Conservation (phyloP, 2,329 filamentous ascomycete genomes). For the Venturia carpophila region DNA sequence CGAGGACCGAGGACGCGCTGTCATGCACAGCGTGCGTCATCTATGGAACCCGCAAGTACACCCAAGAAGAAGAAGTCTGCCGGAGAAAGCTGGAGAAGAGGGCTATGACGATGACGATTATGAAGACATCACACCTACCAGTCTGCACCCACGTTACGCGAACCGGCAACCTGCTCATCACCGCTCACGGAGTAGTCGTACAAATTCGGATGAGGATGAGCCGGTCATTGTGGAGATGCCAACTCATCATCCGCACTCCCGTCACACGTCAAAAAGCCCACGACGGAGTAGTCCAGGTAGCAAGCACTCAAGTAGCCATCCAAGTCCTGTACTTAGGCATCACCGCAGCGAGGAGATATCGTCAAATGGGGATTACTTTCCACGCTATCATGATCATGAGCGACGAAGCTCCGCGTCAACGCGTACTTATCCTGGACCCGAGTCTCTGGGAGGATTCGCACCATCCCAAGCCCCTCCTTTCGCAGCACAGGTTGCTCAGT, state of each 20-base stretch:
- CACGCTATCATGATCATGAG: conserved; percentile 19
- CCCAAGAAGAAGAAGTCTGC: conserved; percentile 11
- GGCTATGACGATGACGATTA: conserved; percentile 17
- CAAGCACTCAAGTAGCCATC: conserved; percentile 23
- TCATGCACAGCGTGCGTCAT: conserved; percentile 22
- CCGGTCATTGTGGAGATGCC: conserved; percentile 1
- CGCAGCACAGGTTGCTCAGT: conserved; percentile 38
- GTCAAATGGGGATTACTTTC: conserved; percentile 34
- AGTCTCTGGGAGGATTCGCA: conserved; percentile 32
- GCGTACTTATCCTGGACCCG: conserved; percentile 21
- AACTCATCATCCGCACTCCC: conserved; percentile 4
- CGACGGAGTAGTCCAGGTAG: conserved; percentile 17
- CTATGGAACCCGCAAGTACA: conserved; percentile 14
- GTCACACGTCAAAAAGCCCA: conserved; percentile 8
- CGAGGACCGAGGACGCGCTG: conserved; percentile 29
- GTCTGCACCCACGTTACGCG: conserved; percentile 10
- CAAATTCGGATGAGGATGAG: conserved; percentile 11
- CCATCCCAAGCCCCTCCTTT: conserved; percentile 41
- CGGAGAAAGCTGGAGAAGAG: conserved; percentile 6
- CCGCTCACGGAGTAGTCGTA: conserved; percentile 1
- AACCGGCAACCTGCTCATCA: conserved; percentile 11
- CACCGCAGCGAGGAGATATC: conserved; percentile 37
- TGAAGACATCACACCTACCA: conserved; percentile 17
- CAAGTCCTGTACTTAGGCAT: conserved; percentile 29
- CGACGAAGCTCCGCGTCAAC: conserved; percentile 20